Evolutionary conservation across 78 protist genomes (phyloP).

Genomic region (Andalucia godoyi): DNA sequence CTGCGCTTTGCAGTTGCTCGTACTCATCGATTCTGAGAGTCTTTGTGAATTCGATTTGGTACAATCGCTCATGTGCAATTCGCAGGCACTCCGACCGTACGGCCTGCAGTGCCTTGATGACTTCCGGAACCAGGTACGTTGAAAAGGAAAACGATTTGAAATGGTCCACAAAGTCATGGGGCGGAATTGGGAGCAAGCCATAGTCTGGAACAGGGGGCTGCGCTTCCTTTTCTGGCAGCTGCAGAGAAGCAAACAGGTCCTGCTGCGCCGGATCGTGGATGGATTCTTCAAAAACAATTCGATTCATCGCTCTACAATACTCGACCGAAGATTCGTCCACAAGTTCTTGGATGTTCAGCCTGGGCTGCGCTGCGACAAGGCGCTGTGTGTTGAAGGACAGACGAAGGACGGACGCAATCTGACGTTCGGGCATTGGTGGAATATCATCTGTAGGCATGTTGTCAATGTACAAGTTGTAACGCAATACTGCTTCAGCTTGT

Average conservation of each 20-base stretch:
- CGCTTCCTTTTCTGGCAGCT: neutral
- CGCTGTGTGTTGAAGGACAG: conserved; percentile 10
- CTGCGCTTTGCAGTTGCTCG: conserved; percentile 20
- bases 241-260: neutral
- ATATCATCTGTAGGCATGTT: conserved; percentile 64
- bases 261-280: neutral
- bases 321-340: conserved; percentile 23
- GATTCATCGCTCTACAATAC: conserved; percentile 34
- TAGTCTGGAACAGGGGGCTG: neutral
- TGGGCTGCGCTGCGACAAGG: conserved; percentile 2
- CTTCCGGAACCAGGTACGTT: conserved; percentile 45
- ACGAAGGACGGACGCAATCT: neutral
- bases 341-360: neutral
- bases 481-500: neutral
- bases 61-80: conserved; percentile 5
- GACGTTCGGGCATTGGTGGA: neutral
- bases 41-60: conserved; percentile 10
- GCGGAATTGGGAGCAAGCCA: neutral
- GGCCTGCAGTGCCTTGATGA: conserved; percentile 9
- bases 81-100: conserved; percentile 30
- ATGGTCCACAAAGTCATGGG: conserved; percentile 10
- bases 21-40: conserved; percentile 33
- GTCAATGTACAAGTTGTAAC: conserved; percentile 35
- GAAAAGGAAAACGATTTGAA: neutral
- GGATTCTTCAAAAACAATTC: conserved; percentile 13